Evolutionary conservation across 2,329 filamentous ascomycete genomes (phyloP), one percentile per base, ranked within the genome.

Genomic region (Monosporascus sp.): DNA sequence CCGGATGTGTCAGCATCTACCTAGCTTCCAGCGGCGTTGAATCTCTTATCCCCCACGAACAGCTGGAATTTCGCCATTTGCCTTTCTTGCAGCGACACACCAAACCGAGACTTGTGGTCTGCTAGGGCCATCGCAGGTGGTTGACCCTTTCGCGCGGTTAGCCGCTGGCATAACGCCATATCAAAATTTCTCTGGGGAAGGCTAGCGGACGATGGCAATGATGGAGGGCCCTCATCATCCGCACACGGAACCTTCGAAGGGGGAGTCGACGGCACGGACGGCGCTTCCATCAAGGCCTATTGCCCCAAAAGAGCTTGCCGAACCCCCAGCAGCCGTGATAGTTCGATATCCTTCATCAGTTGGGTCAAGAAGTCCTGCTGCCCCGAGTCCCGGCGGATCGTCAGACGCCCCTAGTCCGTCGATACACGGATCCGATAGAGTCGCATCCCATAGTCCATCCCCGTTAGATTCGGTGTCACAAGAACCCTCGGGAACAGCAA

Each of bases 401-500:
- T 66, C 63, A 49, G 64, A 63, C 37, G 58, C 51, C 15, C 63
- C 58, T 18, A 66, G 63, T 50, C 65, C 65, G 24, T 64, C 64
- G 14, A 56, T 63, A 48, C 60, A 64, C 18, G 64, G 62, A 51
- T 68, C 63, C 20, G 64, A 68, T 17, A 58, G 65, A 51, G 50
- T 63, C 9, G 55, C 59, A 52, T 66, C 65, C 7, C 65, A 66
- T 50, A 68, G 65, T 46, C 65, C 65, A 28, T 68, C 65, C 50
- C 65, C 65, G 17, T 64, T 67, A 37, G 63, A 65, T 37, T 52
- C 61, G 22, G 43, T 58, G 35, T 55, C 51, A 38, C 61, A 60
- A 55, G 62, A 59, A n/a, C 54, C 46, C 17, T 55, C 52, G 44
- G 49, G 58, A 17, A 48, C 46, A 9, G 52, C 53, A 22, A 63